A percentile compares a stretch with the other conserved stretches of the same genome.
phyloP scores from a whole-genome alignment of 75 land plant genomes.

The Cunninghamia lanceolata region DNA sequence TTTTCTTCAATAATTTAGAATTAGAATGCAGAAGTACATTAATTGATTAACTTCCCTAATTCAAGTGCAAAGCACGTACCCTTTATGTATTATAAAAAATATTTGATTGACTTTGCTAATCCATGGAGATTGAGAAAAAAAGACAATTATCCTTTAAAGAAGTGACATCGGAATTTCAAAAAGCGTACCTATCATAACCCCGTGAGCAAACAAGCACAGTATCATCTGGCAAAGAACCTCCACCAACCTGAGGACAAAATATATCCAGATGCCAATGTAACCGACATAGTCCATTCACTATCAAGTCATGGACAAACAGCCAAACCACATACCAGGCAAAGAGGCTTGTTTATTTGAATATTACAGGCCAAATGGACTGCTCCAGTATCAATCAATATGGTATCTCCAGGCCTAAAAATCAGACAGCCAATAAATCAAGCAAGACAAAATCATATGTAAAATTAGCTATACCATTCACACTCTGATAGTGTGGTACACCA shows the following conservation, averaged over 20 bases:
- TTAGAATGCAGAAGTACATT: neutral
- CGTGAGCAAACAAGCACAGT: constrained; percentile 78
- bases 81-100: neutral
- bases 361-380: constrained; percentile 61
- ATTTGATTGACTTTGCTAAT: neutral
- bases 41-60: neutral
- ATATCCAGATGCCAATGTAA: constrained; percentile 11
- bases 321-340: constrained; percentile 74
- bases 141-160: neutral
- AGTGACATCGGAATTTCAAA: neutral
- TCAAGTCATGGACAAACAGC: constrained; percentile 9
- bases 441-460: neutral
- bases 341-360: constrained; percentile 82
- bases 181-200: constrained; percentile 81
- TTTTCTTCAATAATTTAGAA: neutral
- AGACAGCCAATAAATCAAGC: neutral
- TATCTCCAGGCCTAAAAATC: constrained; percentile 84
- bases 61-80: neutral
- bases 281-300: constrained; percentile 11
- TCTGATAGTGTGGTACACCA: neutral
- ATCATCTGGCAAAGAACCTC: constrained; percentile 89
- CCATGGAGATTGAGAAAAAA: neutral
- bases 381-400: constrained; percentile 81
- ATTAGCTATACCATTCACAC: neutral
- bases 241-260: constrained; percentile 68